Evolutionary conservation across 1,284 basidiomycete genomes (phyloP), one percentile per base, ranked within the genome.

Genomic region (Cryptococcus sp.): DNA sequence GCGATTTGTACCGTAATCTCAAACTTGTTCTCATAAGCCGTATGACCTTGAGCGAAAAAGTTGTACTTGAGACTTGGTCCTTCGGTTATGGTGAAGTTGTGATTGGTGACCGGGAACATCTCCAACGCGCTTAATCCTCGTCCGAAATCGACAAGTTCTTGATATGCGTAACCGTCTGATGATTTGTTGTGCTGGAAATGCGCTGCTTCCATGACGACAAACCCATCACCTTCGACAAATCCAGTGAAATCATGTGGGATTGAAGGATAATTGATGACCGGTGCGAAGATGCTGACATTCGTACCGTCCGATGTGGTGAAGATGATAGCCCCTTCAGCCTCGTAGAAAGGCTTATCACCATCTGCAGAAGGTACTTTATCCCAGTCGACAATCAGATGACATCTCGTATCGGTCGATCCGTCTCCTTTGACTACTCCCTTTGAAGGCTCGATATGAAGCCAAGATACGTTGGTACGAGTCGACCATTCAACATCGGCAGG

Each of bases 1-100:
- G 83, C 80, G n/a, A 85, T 76, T 48, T 77, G 75, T 3, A 80
- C 75, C 4, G 77, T 82, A 14, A 82, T 73, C 22, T 70, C 72
- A 36, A 78, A 62, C 39, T 78, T 82, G 14, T 23, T 40, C 18
- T 46, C 48, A n/a, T 50, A 53, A 24, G 28, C 21, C 24, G 48
- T 43, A 39, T 58, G 37, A 36, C 48, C 51, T 18, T 63, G 52
- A 7, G 53, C 48, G 56, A 57, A 64, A 69, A 86, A 85, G 67
- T 85, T 83, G 67, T 86, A 86, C 81, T 62, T 57, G 32, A 86
- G 62, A 37, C 78, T 78, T 4, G 85, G 85, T 3, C 85, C 85
- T 18, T 77, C 63, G 18, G 84, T 85, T n/a, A 78, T 78, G 11
- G 79, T 78, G 67, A 84, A 86, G 62, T 82, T 82, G 14, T 76